Base-by-base conservation (phyloP, 1,139 yeast species). In the Wickerhamomyces sp. region DNA sequence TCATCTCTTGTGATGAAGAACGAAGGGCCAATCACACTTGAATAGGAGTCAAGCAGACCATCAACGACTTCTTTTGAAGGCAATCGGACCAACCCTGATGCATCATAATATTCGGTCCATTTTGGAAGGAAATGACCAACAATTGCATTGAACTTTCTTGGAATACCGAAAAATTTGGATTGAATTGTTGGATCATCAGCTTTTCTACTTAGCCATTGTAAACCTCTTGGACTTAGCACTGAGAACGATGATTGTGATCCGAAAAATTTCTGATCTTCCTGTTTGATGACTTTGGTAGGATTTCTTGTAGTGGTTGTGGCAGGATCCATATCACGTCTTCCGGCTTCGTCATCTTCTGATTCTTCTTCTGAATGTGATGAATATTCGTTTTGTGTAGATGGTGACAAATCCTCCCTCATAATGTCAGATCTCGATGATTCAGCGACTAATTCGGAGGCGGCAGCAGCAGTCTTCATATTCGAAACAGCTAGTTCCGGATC, bases 171-270 rank as follows among this genome's bases (percentile, higher is more conserved):
- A 36, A 66, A 57, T 1, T 60, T 62, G 0, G 34, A 26, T 1
- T 60, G 33, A 2, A 55, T 38, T 0, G 48, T 39, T 0, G 57
- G 55, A 44, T 67, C 65, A 31, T 67, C 65, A n/a, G 67, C 49
- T 40, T 60, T 62, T 13, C 57, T 61, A 9, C 63, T 57, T 14
- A 73, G 55, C 75, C 77, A 71, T 37, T 59, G 57, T 27, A 73
- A 44, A 8, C 78, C 78, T 31, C 54, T 50, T 4, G 64, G 59
- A 6, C 75, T 66, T 39, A 73, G 62, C 9, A 73, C 54, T 0
- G 75, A 65, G 40, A 73, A 62, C 1, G 70, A 59, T 0, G 71
- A 54, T 32, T 61, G 49, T 45, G 60, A 42, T 0, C 61, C 61
- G 39, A 53, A 50, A 37, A 52, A 56, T 40, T 49, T 48, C 35